Evolutionary conservation across 1,139 yeast genomes (phyloP), one percentile per base, ranked within the genome.

Genomic region (Pichia sp.): DNA sequence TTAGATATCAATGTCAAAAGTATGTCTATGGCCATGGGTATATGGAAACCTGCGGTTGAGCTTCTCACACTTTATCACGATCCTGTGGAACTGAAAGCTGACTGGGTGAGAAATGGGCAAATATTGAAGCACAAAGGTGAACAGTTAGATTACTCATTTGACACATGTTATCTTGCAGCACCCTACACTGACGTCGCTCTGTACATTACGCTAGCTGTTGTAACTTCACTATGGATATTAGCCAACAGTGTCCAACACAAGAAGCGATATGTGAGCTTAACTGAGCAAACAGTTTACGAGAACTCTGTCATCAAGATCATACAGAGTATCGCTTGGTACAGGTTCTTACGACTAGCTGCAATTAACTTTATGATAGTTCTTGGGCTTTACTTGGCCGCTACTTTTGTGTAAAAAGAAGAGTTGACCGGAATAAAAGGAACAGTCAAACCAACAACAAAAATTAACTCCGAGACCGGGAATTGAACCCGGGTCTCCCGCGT

Each of bases 11-110:
- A 76, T 21, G 75, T 73, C 23, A 73, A 73, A 48, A 69, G 77
- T 18, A 66, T 73, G 9, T 68, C 75, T 30, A 69, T 74, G 76
- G 78, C 79, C 19, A 73, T 72, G 78, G 78, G 79, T 2, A 69
- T 71, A 23, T 51, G 56, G 35, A 56, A 57, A 30, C 80, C 80
- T 0, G 79, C 76, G 0, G 74, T 73, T 3, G 76, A 73, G 47
- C 46, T 73, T 29, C 51, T 74, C 8, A 54, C 74, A 0, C 59
- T 63, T 32, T 49, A 46, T 25, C 51, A 53, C 11, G 34, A 37
- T 19, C 47, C 53, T 2, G 24, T 41, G 8, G 39, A 38, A 6
- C 26, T 37, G n/a, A 33, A 29, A 1, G 34, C 37, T 7, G 40
- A 37, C 13, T 26, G 42, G 27, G 29, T 28, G 5, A 33, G 46